Conservation (phyloP, 106 monocot species). For the Allium sativum region DNA sequence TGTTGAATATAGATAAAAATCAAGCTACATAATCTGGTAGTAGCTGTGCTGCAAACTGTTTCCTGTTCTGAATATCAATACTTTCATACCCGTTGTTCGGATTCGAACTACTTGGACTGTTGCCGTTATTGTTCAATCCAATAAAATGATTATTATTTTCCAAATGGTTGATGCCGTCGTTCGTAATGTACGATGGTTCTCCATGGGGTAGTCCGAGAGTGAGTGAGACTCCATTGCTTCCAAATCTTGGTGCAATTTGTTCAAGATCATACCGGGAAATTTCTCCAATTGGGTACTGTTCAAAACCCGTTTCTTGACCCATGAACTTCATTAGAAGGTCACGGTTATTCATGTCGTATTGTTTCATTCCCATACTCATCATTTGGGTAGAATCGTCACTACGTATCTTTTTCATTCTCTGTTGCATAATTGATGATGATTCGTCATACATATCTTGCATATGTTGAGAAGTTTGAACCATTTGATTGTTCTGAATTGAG, state of each 20-base stretch:
- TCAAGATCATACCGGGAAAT: constrained; percentile 36
- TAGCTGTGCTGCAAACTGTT: constrained; percentile 58
- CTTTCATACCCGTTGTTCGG: constrained; percentile 36
- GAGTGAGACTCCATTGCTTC: constrained; percentile 48
- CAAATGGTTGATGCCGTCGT: constrained; percentile 3
- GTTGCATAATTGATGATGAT: constrained; percentile 3
- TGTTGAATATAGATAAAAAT: neutral
- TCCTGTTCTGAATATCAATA: constrained; percentile 56
- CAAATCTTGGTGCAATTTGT: constrained; percentile 31
- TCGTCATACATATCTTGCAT: constrained; percentile 5
- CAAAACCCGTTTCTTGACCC: constrained; percentile 19
- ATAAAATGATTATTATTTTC: constrained; percentile 5
- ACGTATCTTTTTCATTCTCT: constrained; percentile 30
- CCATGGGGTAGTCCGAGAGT: constrained; percentile 58
- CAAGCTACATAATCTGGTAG: constrained; percentile 54
- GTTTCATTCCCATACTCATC: constrained; percentile 9
- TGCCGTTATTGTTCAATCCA: neutral
- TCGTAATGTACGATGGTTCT: constrained; percentile 11
- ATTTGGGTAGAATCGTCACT: constrained; percentile 15
- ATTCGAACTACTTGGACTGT: constrained; percentile 11
- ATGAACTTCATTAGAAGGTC: constrained; percentile 26
- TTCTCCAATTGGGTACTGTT: constrained; percentile 32
- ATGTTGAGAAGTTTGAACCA: neutral
- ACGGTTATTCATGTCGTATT: constrained; percentile 19
- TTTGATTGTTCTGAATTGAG: constrained; percentile 5